These are phyloP conservation scores for Cyclocybe cylindracea DNA, from an alignment of 768 basidiomycete genomes.

Conservation along the genomic window DNA sequence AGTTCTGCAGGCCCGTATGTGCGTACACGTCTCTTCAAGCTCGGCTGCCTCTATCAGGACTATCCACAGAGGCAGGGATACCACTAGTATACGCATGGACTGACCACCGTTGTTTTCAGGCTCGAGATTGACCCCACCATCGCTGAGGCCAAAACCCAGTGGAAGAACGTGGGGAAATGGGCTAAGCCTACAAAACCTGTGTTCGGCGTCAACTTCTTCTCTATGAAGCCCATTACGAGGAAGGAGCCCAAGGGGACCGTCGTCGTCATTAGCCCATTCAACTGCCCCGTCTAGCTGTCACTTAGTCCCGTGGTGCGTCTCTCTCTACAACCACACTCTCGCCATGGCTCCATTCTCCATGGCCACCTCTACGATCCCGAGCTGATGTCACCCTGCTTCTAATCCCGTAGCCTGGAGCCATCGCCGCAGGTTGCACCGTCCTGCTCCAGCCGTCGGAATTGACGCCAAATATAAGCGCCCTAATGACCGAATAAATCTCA, in stretches of 20 bases:
- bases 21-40: constrained; percentile 3
- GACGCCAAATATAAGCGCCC: constrained; percentile 50
- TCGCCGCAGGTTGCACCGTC: constrained; percentile 77
- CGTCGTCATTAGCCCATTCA: constrained; percentile 72
- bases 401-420: constrained; percentile 52
- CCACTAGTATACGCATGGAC: neutral
- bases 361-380: no score
- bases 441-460: constrained; percentile 80
- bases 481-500: constrained; percentile 67
- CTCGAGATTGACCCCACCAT: constrained; percentile 60
- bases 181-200: constrained; percentile 59
- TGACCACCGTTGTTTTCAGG: constrained; percentile 32
- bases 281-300: constrained; percentile 67
- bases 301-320: constrained; percentile 57
- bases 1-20: constrained; percentile 61
- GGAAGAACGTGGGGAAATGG: constrained; percentile 75
- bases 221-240: constrained; percentile 63
- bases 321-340: neutral
- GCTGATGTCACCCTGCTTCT: no score
- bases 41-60: no score
- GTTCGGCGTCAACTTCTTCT: constrained; percentile 55
- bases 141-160: constrained; percentile 50
- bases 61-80: no score
- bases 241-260: constrained; percentile 81
- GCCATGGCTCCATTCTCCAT: neutral